Base-by-base conservation (phyloP, 768 basidiomycete species). In the Terana coerulea region DNA sequence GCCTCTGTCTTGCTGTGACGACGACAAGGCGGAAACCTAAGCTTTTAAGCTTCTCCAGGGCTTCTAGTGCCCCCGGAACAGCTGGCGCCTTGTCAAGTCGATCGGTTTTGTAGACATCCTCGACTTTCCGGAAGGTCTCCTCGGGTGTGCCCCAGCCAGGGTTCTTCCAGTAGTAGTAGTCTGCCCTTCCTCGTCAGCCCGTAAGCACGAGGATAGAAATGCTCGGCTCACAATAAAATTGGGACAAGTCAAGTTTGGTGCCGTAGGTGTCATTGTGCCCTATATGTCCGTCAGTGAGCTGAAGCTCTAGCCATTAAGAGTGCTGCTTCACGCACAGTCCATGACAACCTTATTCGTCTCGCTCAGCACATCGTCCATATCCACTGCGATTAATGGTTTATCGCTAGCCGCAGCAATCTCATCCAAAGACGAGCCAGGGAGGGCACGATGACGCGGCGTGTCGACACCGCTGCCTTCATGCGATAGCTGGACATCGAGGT, bases 101-200 rank as follows among this genome's bases (percentile, higher is more conserved):
- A 49, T 76, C 68, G 5, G 78, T 77, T n/a, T 65, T 57, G 59
- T 86, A 86, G 62, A 83, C 84, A 22, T 75, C 68, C 37, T 66
- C 70, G 5, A 86, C 79, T 65, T 88, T 89, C 33, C 63, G 59
- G 53, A 76, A 73, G 1, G 85, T 85, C 61, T 81, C 76, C 37
- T 69, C 54, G 1, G 77, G 75, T 5, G 76, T 74, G 25, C 86
- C 86, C 85, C 86, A 88, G 60, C 72, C 75, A 3, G 68, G 71
- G 61, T 77, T 78, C 77, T 84, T 86, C 86, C 86, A 88, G 61
- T 84, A 87, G 64, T 84, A 86, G 58, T 86, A 86, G 61, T 88
- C 81, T 83, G 37, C 9, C 43, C 9, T 55, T 19, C 53, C 40
- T 26, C 19, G 28, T 11, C 10, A 15, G 15, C 21, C 26, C 10